Evolutionary conservation across 768 basidiomycete species (phyloP), one percentile per base, ranked within the genome.

Genomic region (Lentinus brumalis): DNA sequence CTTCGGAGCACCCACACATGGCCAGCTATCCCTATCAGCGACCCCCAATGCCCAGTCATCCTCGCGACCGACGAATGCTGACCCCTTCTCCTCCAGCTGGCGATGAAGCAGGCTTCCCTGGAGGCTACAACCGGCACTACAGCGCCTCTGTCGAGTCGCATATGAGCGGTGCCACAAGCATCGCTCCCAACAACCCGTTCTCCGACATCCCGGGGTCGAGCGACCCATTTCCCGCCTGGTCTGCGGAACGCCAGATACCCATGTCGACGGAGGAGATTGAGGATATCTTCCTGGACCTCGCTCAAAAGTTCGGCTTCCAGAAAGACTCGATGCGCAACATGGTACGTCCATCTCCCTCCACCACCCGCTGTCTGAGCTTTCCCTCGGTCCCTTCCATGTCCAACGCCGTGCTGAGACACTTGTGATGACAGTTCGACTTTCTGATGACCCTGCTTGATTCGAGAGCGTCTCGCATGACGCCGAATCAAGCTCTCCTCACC

Each of bases 241-340:
- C 91, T 30, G 82, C 89, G 35, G 92, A 96, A 65, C 88, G 91
- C 54, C 91, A 94, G 71, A 95, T 97, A 63, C 97, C 97, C 63
- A 90, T 99, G 73, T 95, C 94, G 42, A 94, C 91, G 63, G 97
- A 99, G 74, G 96, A 98, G 75, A 98, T 98, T 59, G 97, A 98
- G 75, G 97, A 98, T 74, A 96, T 99, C 64, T 94, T 98, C 73
- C 88, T 98, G 69, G 97, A 99, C 76, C 85, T 99, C 61, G 89
- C 94, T 45, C 94, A 98, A 79, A 99, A 99, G 78, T 99, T 99
- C 73, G 97, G 97, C 58, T 99, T 99, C 75, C 97, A 96, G 77
- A 84, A 89, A 46, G 94, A 96, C 73, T 94, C 91, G 11, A 95
- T 94, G 92, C 86, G 94, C 50, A 98, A 94, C 80, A 96, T 92